Evolutionary conservation across 352 stramenopile genomes (phyloP).

Genomic region (Phytophthora sansomeana): DNA sequence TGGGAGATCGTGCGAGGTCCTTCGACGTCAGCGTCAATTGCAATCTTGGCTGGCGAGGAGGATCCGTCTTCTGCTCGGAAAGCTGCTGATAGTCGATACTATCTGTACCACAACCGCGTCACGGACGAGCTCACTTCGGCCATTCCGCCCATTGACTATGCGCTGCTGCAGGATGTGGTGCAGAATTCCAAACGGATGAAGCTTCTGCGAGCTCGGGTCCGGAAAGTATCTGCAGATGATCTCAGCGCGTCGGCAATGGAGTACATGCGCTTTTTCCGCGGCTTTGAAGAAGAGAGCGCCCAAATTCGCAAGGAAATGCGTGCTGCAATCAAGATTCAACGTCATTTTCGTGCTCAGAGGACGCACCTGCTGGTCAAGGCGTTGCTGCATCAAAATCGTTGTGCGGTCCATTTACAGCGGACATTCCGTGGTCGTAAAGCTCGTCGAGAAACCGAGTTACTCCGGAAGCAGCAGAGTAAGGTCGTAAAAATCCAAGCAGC

Average conservation of each 20-base stretch:
- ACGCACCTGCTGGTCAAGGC: conserved; percentile 51
- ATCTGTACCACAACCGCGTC: conserved; percentile 71
- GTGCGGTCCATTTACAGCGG: conserved; percentile 65
- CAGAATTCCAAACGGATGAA: conserved; percentile 75
- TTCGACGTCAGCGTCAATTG: conserved; percentile 4
- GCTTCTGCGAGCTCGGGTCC: conserved; percentile 65
- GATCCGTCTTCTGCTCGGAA: conserved; percentile 7
- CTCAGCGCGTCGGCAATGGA: conserved; percentile 63
- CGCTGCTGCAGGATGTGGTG: conserved; percentile 73
- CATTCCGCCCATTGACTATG: conserved; percentile 65
- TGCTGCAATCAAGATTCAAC: conserved; percentile 69
- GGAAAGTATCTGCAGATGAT: conserved; percentile 52
- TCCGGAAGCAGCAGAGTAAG: conserved; percentile 44
- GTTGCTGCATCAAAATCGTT: conserved; percentile 68
- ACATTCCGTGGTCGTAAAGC: conserved; percentile 68
- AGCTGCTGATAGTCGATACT: conserved; percentile 40
- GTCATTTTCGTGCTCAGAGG: conserved; percentile 58
- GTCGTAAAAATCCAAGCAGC: conserved; percentile 63
- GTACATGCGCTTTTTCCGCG: conserved; percentile 76
- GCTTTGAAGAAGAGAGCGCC: conserved; percentile 70
- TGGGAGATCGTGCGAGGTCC: conserved; percentile 68
- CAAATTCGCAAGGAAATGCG: conserved; percentile 56
- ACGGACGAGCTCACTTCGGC: conserved; percentile 56
- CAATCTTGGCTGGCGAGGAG: conserved; percentile 7
- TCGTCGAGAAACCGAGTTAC: conserved; percentile 40